phyloP scores from a whole-genome alignment of 352 stramenopile genomes.

The Phytophthora aleatoria region DNA sequence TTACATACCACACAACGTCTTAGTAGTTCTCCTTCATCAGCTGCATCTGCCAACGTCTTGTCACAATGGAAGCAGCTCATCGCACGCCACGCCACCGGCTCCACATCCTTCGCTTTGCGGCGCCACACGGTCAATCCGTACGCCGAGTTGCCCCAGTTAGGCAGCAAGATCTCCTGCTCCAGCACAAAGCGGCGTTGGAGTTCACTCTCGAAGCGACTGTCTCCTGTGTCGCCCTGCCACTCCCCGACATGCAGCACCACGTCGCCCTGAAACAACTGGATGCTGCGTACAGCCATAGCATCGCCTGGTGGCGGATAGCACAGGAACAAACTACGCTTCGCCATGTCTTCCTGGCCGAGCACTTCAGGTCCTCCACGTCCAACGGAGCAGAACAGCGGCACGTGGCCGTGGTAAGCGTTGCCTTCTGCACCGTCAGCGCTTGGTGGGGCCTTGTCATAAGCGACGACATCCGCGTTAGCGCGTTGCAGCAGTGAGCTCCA shows the following conservation, averaged over 20 bases:
- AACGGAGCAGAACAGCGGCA: conserved; percentile 68
- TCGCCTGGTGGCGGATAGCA: conserved; percentile 74
- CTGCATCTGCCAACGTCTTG: conserved; percentile 42
- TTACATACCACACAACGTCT: conserved; percentile 77
- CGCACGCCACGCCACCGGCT: conserved; percentile 22
- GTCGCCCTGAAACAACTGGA: conserved; percentile 68
- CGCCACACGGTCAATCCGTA: conserved; percentile 79
- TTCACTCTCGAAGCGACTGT: conserved; percentile 68
- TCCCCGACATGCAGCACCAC: conserved; percentile 75
- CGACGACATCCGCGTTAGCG: conserved; percentile 73
- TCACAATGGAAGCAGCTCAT: conserved; percentile 67
- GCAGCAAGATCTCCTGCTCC: conserved; percentile 57
- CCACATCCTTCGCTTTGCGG: conserved; percentile 35
- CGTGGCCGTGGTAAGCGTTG: conserved; percentile 70
- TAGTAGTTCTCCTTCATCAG: conserved; percentile 47
- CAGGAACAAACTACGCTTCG: conserved; percentile 59
- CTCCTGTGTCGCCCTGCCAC: conserved; percentile 80
- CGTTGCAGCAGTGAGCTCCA: conserved; percentile 82
- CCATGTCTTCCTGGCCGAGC: conserved; percentile 44
- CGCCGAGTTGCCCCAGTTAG: conserved; percentile 83
- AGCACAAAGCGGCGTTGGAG: conserved; percentile 59
- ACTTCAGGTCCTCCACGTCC: conserved; percentile 62
- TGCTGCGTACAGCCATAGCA: conserved; percentile 61
- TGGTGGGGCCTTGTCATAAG: conserved; percentile 65
- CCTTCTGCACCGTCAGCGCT: conserved; percentile 28